Evolutionary conservation across 2,329 filamentous ascomycete genomes (phyloP).

Genomic region (Aspergillus pseudotamarii): DNA sequence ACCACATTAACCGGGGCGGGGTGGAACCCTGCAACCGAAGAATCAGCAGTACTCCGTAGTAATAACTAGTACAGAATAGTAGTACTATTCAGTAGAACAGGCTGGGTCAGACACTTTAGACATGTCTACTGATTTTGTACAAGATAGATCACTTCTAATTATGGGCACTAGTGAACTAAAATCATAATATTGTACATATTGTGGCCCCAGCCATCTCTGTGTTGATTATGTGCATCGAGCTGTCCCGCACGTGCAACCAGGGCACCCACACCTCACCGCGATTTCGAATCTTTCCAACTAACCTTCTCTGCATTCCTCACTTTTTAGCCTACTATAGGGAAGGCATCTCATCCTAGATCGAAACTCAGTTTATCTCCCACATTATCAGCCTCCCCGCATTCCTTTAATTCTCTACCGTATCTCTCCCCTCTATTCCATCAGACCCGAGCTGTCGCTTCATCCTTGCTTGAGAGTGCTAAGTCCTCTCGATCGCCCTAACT

Average conservation of each 20-base stretch:
- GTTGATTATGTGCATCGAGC: conserved; percentile 4
- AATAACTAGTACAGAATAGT: no score
- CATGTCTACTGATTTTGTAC: neutral
- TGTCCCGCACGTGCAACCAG: conserved; percentile 14
- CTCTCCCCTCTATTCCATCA: neutral
- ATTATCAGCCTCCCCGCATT: conserved; percentile 3
- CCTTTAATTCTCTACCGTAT: neutral
- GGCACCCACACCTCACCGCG: conserved; percentile 9
- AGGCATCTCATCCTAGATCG: conserved; percentile 3
- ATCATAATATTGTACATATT: neutral
- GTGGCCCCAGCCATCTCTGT: conserved; percentile 1
- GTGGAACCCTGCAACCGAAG: neutral
- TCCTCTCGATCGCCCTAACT: conserved; percentile 22
- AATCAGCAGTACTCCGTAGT: neutral
- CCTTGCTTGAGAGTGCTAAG: conserved; percentile 22
- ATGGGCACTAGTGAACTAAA: neutral
- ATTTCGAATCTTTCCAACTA: conserved; percentile 4
- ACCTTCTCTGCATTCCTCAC: conserved; percentile 2
- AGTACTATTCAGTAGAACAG: neutral
- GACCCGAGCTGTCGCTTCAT: conserved; percentile 4
- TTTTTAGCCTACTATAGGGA: neutral
- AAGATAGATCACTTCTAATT: neutral
- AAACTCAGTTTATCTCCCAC: conserved; percentile 3
- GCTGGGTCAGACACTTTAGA: neutral
- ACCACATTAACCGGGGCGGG: neutral